Evolutionary conservation across 129 eudicot species (phyloP).

Genomic region (Erigeron canadensis): DNA sequence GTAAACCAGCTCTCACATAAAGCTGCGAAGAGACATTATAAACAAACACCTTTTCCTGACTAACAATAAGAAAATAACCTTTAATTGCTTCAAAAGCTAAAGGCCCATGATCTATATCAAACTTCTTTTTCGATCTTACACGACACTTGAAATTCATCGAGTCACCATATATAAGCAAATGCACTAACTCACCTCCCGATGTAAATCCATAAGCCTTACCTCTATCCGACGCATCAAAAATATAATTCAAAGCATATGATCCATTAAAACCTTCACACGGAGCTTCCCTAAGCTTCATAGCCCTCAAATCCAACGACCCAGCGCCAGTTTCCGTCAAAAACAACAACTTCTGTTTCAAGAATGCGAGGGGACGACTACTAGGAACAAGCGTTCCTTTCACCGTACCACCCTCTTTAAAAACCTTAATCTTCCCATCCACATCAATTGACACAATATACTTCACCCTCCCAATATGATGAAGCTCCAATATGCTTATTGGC

Average conservation of each 20-base stretch:
- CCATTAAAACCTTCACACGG: conserved; percentile 84
- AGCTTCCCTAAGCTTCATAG: conserved; percentile 78
- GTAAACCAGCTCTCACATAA: conserved; percentile 67
- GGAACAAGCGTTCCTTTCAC: conserved; percentile 68
- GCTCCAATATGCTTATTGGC: conserved; percentile 53
- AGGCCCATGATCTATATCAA: conserved; percentile 64
- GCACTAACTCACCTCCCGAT: conserved; percentile 78
- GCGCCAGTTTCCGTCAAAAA: conserved; percentile 90
- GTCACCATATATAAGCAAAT: conserved; percentile 73
- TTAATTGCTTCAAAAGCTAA: conserved; percentile 70
- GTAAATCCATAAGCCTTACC: conserved; percentile 92
- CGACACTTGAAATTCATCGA: conserved; percentile 88
- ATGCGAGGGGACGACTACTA: conserved; percentile 60
- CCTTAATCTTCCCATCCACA: conserved; percentile 59
- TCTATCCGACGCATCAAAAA: conserved; percentile 81
- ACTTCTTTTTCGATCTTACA: conserved; percentile 84
- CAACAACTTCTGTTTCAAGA: conserved; percentile 82
- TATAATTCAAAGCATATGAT: conserved; percentile 63
- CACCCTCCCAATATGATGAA: conserved; percentile 83
- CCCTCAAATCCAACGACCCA: conserved; percentile 92
- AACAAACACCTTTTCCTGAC: conserved; percentile 64
- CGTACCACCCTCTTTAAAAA: conserved; percentile 74
- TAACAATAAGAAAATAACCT: conserved; percentile 71
- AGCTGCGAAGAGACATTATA: conserved; percentile 86
- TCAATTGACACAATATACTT: conserved; percentile 70